Base-by-base conservation (phyloP, 768 basidiomycete genomes). In the Kwoniella sp. region DNA sequence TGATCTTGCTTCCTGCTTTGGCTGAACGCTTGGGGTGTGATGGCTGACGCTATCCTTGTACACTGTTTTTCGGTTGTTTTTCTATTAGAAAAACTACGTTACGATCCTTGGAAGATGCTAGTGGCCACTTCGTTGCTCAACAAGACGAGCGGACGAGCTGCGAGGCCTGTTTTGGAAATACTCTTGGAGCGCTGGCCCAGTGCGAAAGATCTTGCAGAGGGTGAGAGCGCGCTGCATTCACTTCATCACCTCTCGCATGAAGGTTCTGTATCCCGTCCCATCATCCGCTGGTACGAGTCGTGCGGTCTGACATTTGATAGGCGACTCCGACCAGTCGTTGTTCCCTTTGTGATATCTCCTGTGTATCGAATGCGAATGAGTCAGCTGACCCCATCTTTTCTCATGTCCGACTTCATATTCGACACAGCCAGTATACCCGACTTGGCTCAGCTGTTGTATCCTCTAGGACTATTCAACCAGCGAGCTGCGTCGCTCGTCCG, bases 121-220 rank as follows among this genome's bases (percentile, higher is more conserved):
- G 82, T 90, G 22, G 87, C 87, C 0, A 86, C 86, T 5, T 87
- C 85, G 37, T 81, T 91, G 4, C 84, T 91, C 22, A 91, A 91
- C 73, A 87, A 88, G 73, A 90, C 90, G 0, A 79, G 85, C 0
- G 89, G 87, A 15, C 85, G 84, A 70, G 79, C 83, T 15, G 87
- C 89, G 9, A 84, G 89, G 31, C 90, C 90, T 2, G 82, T 88
- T 15, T 89, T 90, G 71, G 86, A 85, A 83, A 76, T 82, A 23
- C 81, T 91, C 28, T 72, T 89, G 17, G 64, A 76, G 4, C 82
- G 78, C 23, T 91, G 88, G 86, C 85, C 86, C 2, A 87, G 84
- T 0, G 85, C 89, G 9, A 81, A 79, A 60, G 82, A 81, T 7
- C 82, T 90, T 48, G 83, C 85, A 15, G 71, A 84, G 70, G 89